Evolutionary conservation across 2,329 filamentous ascomycete species (phyloP), one percentile per base, ranked within the genome.

Genomic region (Hysterium pulicare): DNA sequence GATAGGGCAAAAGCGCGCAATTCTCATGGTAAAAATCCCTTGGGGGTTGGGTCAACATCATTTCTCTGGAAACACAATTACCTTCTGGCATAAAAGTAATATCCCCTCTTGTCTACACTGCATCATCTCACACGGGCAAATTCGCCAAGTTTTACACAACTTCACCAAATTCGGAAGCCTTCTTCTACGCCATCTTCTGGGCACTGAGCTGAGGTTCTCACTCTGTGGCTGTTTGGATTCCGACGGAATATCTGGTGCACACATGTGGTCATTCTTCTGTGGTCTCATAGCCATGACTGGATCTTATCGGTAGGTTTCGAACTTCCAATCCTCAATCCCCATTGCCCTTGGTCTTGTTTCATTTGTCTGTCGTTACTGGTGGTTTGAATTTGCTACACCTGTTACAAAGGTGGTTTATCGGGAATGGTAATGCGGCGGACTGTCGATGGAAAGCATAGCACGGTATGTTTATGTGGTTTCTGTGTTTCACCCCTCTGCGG

Each of bases 21-120:
- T 46, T 55, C 44, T 50, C 52, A 52, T 41, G 50, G 47, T 49
- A 26, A 34, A 42, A 49, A 41, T 13, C 33, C 23, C 38, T 31
- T 28, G 7, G 24, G 13, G 43, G 42, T 52, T 58, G 55, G 51
- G 44, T 47, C 37, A 50, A 36, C 40, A 62, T 61, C 46, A 37
- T 44, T 16, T 61, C 57, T 47, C 51, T 49, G 49, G 46, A 53
- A 36, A 50, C 41, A 49, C 45, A 35, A 37, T 42, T 59, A 58
- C 37, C 41, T 34, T 33, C 30, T 28, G 31, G 32, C 26, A 39
- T 24, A 39, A 3, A 39, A 16, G 9, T 45, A 53, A 57, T 56
- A 43, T 56, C 32, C 45, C 56, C 49, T 61, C 53, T 64, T 66
- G 62, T 61, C 59, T 65, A 62, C 44, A 47, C 45, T 47, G 49